Percentiles rank a stretch among this genome's conserved stretches.
Conservation (phyloP, 1,284 basidiomycete genomes). For the Hypsizygus ulmarius region DNA sequence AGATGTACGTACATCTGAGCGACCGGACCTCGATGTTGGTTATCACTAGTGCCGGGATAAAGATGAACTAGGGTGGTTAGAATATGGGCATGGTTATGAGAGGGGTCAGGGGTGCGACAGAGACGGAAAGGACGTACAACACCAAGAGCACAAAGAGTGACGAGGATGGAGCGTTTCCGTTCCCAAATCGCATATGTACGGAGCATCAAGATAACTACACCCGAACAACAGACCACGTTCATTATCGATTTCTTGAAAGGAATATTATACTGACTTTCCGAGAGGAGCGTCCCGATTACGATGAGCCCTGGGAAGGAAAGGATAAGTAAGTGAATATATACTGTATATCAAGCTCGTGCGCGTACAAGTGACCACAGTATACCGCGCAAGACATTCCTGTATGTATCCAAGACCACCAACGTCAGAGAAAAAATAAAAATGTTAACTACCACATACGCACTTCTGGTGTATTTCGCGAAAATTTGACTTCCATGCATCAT, state of each 20-base stretch:
- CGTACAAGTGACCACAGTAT: constrained; percentile 32
- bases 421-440: no score
- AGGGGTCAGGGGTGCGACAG: no score
- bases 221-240: no score
- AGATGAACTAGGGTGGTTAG: no score
- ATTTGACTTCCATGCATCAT: constrained; percentile 22
- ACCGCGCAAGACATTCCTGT: constrained; percentile 28
- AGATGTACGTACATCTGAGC: constrained; percentile 30
- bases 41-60: constrained; percentile 32
- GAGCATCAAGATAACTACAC: constrained; percentile 37
- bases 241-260: no score
- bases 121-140: constrained; percentile 19
- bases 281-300: constrained; percentile 34
- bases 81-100: no score
- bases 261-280: constrained; percentile 29
- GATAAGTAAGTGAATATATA: not conserved
- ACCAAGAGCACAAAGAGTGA: constrained; percentile 27
- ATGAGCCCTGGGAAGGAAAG: constrained; percentile 32
- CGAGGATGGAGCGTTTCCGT: constrained; percentile 30
- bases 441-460: no score
- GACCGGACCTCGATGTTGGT: constrained; percentile 33
- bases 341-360: not conserved
- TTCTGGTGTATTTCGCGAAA: constrained; percentile 26
- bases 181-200: constrained; percentile 46
- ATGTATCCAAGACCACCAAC: no score